Conservation (phyloP, 2,329 filamentous ascomycete genomes). For the Monosporascus sp. region DNA sequence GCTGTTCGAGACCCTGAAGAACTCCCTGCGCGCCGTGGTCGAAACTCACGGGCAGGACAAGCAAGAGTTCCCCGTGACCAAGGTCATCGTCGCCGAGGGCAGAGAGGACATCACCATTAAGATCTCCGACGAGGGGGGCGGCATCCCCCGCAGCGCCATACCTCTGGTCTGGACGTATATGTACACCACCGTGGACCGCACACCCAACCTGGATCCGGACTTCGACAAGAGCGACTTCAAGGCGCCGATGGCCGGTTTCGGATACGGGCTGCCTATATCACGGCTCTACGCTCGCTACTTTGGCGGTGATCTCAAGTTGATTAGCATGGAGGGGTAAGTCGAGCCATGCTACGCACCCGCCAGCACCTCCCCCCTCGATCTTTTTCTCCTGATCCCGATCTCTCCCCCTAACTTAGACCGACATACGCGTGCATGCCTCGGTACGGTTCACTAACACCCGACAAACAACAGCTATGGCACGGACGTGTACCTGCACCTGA, state of each 20-base stretch:
- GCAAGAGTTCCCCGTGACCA: constrained; percentile 92
- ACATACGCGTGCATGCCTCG: too few relatives aligned
- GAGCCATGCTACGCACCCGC: background rate
- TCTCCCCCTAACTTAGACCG: background rate
- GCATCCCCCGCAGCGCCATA: constrained; percentile 87
- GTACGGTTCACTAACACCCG: too few relatives aligned
- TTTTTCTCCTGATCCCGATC: constrained; percentile 1
- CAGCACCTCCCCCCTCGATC: background rate
- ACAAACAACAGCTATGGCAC: constrained; percentile 72
- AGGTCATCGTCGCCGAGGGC: constrained; percentile 95
- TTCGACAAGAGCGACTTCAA: constrained; percentile 99
- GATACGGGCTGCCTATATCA: constrained; percentile 94
- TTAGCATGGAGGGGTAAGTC: constrained; percentile 96
- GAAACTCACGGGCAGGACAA: constrained; percentile 93
- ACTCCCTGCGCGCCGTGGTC: constrained; percentile 93
- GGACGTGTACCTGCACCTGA: constrained; percentile 96
- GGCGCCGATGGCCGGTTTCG: constrained; percentile 97
- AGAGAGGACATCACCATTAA: constrained; percentile 99
- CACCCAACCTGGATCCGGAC: constrained; percentile 89
- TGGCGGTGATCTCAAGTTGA: constrained; percentile 92
- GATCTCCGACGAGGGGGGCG: constrained; percentile 92
- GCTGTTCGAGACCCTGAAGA: constrained; percentile 99
- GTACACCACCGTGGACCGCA: constrained; percentile 98
- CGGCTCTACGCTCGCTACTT: constrained; percentile 95
- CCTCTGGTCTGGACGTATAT: constrained; percentile 99